Evolutionary conservation across 345 rosid genomes (phyloP).

Genomic region (Hibiscus syriacus): DNA sequence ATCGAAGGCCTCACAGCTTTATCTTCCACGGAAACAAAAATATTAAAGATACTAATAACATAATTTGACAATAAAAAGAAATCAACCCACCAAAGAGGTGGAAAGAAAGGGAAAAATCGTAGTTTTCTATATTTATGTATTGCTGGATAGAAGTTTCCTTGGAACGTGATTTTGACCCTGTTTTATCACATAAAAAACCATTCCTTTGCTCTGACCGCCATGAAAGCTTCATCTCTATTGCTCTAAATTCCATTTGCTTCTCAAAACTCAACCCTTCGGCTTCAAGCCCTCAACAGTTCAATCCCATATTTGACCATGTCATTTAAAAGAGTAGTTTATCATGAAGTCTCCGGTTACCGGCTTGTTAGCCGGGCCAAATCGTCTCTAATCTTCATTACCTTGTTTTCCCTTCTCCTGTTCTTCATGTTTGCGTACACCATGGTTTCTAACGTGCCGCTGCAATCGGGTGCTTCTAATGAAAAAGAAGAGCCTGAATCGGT

Average conservation of each 20-base stretch:
- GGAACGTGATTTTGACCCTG: slow-evolving; percentile 1
- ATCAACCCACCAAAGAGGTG: neutral
- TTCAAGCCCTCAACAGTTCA: neutral
- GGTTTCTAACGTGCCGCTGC: slow-evolving; percentile 13
- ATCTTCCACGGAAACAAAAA: too few species aligned
- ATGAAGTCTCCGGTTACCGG: slow-evolving; percentile 14
- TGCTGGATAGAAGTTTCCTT: neutral
- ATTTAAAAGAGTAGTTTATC: slow-evolving; percentile 14
- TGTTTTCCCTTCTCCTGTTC: slow-evolving; percentile 28
- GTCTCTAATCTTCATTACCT: slow-evolving; percentile 8
- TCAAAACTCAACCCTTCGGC: slow-evolving; percentile 11
- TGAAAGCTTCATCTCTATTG: neutral
- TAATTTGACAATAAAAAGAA: too few species aligned
- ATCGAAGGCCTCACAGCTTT: too few species aligned
- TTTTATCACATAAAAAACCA: neutral
- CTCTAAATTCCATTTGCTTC: neutral
- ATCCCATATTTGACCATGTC: neutral
- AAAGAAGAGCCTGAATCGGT: neutral
- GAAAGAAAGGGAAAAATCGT: neutral
- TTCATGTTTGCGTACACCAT: slow-evolving; percentile 31
- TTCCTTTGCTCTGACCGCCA: neutral
- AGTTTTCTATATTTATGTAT: neutral
- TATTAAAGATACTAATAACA: too few species aligned
- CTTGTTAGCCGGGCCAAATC: slow-evolving; percentile 19
- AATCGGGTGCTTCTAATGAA: neutral